A percentile compares a stretch with the other conserved stretches of the same genome.
Evolutionary conservation across 1,284 basidiomycete species (phyloP).

Genomic region (Stygiomarasmius scandens): DNA sequence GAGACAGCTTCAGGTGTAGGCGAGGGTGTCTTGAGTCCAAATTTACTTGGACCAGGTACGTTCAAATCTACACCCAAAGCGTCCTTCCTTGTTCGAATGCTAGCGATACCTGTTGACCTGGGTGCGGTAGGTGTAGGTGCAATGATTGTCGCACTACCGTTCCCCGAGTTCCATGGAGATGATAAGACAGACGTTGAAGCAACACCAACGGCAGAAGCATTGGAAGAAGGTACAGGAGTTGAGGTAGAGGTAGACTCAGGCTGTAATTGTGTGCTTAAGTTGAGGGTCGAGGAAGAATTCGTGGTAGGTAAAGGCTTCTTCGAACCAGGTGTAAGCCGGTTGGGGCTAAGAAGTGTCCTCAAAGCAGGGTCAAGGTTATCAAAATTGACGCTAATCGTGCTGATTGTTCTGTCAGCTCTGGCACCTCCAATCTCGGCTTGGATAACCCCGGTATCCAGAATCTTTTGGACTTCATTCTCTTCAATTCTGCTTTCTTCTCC

Average conservation of each 20-base stretch:
- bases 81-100: background rate
- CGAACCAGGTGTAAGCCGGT: constrained; percentile 6
- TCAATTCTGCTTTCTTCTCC: background rate
- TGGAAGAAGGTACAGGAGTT: background rate
- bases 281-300: background rate
- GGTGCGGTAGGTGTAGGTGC: background rate
- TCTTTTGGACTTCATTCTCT: background rate
- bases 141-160: background rate
- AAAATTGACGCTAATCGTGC: constrained; percentile 1
- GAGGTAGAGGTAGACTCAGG: background rate
- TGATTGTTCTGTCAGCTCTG: background rate
- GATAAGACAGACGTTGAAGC: background rate
- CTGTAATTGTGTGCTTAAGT: background rate
- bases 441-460: background rate
- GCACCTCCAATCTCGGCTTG: background rate
- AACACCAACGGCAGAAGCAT: background rate
- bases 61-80: background rate
- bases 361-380: constrained; percentile 12
- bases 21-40: background rate
- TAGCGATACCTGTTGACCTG: background rate
- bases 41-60: background rate
- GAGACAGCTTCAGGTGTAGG: background rate
- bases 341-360: constrained; percentile 13
- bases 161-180: background rate
- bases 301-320: background rate